Evolutionary conservation across 345 rosid species (phyloP).

Genomic region (Isatis tinctoria): DNA sequence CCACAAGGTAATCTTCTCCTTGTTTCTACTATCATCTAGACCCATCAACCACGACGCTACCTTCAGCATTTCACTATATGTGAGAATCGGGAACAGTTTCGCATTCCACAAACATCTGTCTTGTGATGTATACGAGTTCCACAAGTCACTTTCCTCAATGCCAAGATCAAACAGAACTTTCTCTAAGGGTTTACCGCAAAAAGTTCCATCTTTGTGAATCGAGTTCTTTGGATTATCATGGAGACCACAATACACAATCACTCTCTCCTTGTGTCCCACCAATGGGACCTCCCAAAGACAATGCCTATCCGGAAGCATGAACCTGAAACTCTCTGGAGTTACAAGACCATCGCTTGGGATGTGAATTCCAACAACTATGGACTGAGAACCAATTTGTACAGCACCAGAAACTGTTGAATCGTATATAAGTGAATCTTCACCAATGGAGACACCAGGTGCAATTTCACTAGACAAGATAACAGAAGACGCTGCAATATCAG

Average conservation of each 20-base stretch:
- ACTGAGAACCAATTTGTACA: conserved; percentile 85
- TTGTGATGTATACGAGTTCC: conserved; percentile 52
- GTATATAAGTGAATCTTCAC: conserved; percentile 92
- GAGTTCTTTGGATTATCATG: conserved; percentile 88
- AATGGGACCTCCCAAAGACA: conserved; percentile 99
- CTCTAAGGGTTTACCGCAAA: conserved; percentile 90
- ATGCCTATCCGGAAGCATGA: conserved; percentile 92
- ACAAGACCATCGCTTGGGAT: conserved; percentile 44
- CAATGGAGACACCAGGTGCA: conserved; percentile 79
- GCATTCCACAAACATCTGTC: conserved; percentile 95
- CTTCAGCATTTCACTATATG: conserved; percentile 73
- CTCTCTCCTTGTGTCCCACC: conserved; percentile 58
- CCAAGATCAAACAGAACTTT: conserved; percentile 68
- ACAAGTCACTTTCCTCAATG: conserved; percentile 67
- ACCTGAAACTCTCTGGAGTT: conserved; percentile 40
- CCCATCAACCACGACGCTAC: conserved; percentile 93
- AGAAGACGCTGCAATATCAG: conserved; percentile 91
- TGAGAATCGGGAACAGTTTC: conserved; percentile 68
- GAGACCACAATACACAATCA: conserved; percentile 85
- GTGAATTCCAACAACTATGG: conserved; percentile 80
- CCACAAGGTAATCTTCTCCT: conserved; percentile 55
- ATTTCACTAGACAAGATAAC: conserved; percentile 85
- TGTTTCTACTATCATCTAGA: conserved; percentile 45
- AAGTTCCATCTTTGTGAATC: conserved; percentile 62
- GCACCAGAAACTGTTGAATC: conserved; percentile 66